Evolutionary conservation across 768 basidiomycete genomes (phyloP), one percentile per base, ranked within the genome.

Genomic region (Dacryopinax primogenitus): DNA sequence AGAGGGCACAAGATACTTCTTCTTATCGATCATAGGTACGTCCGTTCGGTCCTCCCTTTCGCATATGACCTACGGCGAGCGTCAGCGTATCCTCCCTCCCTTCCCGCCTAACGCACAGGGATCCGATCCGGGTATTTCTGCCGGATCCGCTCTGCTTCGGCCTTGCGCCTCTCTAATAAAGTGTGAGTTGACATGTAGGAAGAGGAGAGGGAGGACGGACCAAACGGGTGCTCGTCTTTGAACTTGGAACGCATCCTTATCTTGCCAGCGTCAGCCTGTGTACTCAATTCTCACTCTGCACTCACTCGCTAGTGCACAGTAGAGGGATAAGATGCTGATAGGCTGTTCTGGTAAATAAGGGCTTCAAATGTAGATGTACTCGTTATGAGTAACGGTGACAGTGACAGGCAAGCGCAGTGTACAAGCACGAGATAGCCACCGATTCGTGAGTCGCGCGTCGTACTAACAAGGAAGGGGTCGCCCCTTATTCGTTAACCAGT

Each of bases 21-120:
- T 98, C 90, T 99, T 99, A 83, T 99, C 96, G 74, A 99, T 97
- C 32, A 93, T 94, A 0, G 94, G 91, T 75, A 99, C 98, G 79
- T 99, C 96, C 64, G 93, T 94, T 72, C 89, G 84, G 80, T 98
- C 94, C 62, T 92, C 94, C 80, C 96, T 97, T 84, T 99, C 96
- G 78, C 96, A 99, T 77, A 99, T 99, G 65, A 99, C 95, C 94
- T 97, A 70, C 6, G n/a, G 21, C 15, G 9, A 37, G 30, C 30
- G 36, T 33, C 1, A n/a, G 51, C 3, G 0, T 32, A 33, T 33
- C 30, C 61, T 21, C 33, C 18, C 36, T 9, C 36, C 18, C 33
- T 9, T 1, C 26, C 13, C 18, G 1, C 1, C 6, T 30, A 62
- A 34, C 92, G 70, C 67, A 97, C 95, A 39, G 95, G 95, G 74